phyloP scores from a whole-genome alignment of 1,284 basidiomycete species.

The Fomitopsis palustris region DNA sequence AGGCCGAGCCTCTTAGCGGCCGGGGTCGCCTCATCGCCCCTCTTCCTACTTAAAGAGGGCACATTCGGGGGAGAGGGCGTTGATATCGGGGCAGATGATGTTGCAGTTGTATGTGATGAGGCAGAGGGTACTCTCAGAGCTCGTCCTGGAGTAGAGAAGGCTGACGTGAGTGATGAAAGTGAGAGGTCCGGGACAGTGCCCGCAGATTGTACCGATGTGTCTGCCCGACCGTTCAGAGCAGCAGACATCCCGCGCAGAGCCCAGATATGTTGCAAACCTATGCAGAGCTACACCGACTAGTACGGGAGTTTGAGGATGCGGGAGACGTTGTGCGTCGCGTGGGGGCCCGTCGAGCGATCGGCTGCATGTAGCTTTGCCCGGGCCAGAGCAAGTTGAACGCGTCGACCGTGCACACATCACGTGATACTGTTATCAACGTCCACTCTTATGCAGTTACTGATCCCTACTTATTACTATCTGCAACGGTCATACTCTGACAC shows the following conservation, averaged over 20 bases:
- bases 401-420: too few species aligned
- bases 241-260: conserved; percentile 36
- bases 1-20: conserved; percentile 24
- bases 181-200: conserved; percentile 58
- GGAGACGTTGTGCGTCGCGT: too few species aligned
- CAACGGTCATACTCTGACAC: too few species aligned
- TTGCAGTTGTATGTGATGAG: conserved; percentile 50
- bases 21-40: conserved; percentile 30
- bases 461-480: too few species aligned
- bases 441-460: too few species aligned
- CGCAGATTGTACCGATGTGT: conserved; percentile 39
- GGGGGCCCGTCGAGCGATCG: too few species aligned
- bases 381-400: too few species aligned
- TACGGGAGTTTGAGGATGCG: too few species aligned
- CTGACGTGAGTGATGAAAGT: conserved; percentile 52
- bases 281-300: too few species aligned
- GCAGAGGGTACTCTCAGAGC: conserved; percentile 48
- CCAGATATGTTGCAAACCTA: too few species aligned
- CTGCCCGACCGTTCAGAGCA: conserved; percentile 29
- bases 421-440: too few species aligned
- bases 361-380: too few species aligned
- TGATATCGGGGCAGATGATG: conserved; percentile 48
- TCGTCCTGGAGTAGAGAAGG: conserved; percentile 54
- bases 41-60: conserved; percentile 19
- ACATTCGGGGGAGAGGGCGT: conserved; percentile 48